Conservation (phyloP, 225 moss, liverwort and hornwort species). For the Physcomitrellopsis africana region DNA sequence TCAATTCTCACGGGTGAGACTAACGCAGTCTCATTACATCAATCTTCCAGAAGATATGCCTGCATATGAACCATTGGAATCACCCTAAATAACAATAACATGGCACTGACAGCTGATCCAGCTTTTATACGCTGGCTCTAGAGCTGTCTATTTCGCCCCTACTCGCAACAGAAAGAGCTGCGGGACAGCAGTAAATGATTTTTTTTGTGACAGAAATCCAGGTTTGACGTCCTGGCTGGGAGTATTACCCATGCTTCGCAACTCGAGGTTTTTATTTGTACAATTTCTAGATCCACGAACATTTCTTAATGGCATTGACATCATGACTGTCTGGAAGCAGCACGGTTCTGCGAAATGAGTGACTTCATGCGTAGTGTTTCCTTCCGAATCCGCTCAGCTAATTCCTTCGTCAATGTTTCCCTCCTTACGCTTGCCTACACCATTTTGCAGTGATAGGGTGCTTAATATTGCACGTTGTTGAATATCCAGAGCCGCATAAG, state of each 20-base stretch:
- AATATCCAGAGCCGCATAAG: too few species aligned
- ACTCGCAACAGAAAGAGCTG: neutral
- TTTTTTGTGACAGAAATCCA: too few species aligned
- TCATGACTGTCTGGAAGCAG: neutral
- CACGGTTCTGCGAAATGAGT: neutral
- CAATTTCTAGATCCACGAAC: too few species aligned
- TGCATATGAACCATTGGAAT: too few species aligned
- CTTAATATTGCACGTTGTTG: neutral
- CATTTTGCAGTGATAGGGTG: neutral
- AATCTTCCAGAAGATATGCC: neutral
- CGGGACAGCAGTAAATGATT: neutral
- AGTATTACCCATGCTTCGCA: neutral
- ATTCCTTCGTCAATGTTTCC: conserved; percentile 24
- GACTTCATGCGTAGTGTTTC: neutral
- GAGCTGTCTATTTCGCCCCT: neutral
- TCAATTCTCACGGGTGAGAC: neutral
- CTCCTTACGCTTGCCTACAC: conserved; percentile 29
- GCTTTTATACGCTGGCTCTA: neutral
- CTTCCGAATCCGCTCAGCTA: neutral
- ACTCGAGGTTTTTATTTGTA: neutral
- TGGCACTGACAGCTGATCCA: conserved; percentile 16
- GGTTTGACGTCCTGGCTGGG: too few species aligned
- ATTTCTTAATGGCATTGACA: conserved; percentile 18
- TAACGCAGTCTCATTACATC: neutral
- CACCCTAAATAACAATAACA: neutral